Base-by-base conservation (phyloP, 805 yeast species). In the Starmera amethionina region DNA sequence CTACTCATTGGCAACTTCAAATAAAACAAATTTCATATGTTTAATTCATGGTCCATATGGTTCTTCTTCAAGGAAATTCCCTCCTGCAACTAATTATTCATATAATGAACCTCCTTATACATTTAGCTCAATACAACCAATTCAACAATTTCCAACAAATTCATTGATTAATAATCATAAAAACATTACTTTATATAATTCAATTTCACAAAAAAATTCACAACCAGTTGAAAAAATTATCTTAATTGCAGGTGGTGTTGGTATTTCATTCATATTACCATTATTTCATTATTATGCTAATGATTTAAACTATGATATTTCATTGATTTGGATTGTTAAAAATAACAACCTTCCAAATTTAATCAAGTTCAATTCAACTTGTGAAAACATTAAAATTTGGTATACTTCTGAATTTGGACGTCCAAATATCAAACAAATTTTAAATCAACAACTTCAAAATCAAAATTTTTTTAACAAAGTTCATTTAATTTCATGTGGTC, bases 31-130 rank as follows among this genome's bases (percentile, higher is more conserved):
- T 11, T 47, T 47, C 29, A 44, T 43, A 1, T 51, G 58, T 34
- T 30, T 53, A 13, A 38, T 55, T n/a, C 47, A 54, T 45, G 59
- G 58, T 11, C 58, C 59, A 5, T 55, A 52, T 37, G 59, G 59
- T 3, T 32, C 40, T 4, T 49, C 57, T 0, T 42, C 42, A 18
- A 30, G 22, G 2, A 45, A 47, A 19, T 37, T 55, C 1, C 54
- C 54, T 29, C n/a, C 27, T n/a, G n/a, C n/a, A 29, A 2, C 25
- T 35, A 15, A 35, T 8, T 27, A 11, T 15, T 9, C 19, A 6
- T 13, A n/a, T 18, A 19, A 34, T 5, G 19, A 25, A 10, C 29
- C 33, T 11, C 18, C 30, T 19, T 36, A 16, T 16, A 16, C 18
- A 16, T 19, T 10, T 11, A 18, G 7, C 9, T 10, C 7, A 11